Conservation (phyloP, 1,284 basidiomycete genomes). For the Ceratobasidium sp. region DNA sequence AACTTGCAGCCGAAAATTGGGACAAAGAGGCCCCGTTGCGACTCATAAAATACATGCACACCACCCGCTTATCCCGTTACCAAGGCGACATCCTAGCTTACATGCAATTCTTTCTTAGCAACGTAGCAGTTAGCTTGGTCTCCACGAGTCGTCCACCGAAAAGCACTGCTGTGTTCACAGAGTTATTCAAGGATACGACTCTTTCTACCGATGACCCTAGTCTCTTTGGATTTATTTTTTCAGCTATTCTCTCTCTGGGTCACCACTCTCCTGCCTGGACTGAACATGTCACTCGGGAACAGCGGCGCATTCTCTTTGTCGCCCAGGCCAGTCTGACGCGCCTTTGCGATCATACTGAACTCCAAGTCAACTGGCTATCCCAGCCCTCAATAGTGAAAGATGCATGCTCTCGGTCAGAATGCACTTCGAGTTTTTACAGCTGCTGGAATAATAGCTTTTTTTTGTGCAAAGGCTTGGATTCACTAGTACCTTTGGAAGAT, state of each 20-base stretch:
- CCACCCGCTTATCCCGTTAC: neutral
- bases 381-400: neutral
- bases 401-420: neutral
- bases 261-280: slow-evolving; percentile 3
- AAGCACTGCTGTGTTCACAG: neutral
- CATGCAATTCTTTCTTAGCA: neutral
- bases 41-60: neutral
- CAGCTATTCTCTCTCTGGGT: neutral
- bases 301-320: neutral
- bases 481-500: slow-evolving; percentile 4
- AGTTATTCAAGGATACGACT: neutral
- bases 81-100: neutral
- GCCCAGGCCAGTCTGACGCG: neutral
- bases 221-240: slow-evolving; percentile 16
- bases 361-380: neutral
- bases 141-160: neutral
- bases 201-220: neutral
- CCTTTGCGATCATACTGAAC: neutral
- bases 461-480: neutral
- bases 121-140: neutral
- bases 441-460: neutral
- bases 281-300: slow-evolving; percentile 4
- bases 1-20: neutral
- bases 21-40: neutral
- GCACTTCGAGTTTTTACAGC: neutral